Evolutionary conservation across 2,329 filamentous ascomycete species (phyloP).

Genomic region (Colletotrichum sp.): DNA sequence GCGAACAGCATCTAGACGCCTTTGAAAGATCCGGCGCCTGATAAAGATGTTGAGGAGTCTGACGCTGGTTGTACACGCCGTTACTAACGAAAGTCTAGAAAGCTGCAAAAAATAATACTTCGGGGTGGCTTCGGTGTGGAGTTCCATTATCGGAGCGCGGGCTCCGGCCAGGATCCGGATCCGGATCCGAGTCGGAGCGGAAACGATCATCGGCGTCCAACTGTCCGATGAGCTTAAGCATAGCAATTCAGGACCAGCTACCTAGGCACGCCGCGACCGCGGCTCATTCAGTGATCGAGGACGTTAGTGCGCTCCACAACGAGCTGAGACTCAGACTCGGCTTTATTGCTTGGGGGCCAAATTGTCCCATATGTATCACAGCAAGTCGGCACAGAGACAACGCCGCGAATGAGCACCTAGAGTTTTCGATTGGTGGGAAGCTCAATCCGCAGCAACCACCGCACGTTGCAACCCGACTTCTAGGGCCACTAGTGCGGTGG

Average conservation of each 20-base stretch:
- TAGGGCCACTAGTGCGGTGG: constrained; percentile 5
- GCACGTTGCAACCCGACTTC: neutral
- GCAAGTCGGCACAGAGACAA: neutral
- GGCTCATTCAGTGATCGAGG: neutral
- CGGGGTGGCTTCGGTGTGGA: neutral
- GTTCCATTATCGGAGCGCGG: constrained; percentile 6
- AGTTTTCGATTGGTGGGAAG: neutral
- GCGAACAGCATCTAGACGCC: neutral
- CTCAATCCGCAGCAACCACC: neutral
- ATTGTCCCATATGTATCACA: neutral
- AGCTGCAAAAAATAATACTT: neutral
- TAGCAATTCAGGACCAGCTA: neutral
- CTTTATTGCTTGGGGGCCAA: neutral
- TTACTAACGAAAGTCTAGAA: neutral
- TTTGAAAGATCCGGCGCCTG: neutral
- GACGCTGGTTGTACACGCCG: neutral
- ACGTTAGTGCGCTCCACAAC: neutral
- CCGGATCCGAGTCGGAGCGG: neutral
- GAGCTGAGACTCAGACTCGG: neutral
- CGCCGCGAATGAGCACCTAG: neutral
- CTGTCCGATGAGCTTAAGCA: neutral
- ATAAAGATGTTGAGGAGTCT: neutral
- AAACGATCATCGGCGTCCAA: neutral
- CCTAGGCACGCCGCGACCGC: neutral
- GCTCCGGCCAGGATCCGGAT: neutral